These are phyloP conservation scores for Ceratopteris richardii DNA, from an alignment of 75 land plant genomes.

Conservation along the genomic window DNA sequence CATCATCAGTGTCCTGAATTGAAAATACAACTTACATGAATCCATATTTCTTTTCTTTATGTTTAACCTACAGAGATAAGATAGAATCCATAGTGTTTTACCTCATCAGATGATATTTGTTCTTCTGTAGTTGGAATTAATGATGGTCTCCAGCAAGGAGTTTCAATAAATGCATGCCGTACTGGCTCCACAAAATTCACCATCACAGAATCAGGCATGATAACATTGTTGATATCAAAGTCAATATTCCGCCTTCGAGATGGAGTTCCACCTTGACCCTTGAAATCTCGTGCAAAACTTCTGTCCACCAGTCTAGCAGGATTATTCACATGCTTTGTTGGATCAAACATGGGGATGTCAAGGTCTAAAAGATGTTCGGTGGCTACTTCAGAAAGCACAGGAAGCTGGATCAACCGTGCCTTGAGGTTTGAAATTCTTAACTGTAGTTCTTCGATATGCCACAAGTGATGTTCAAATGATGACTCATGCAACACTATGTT, in stretches of 20 bases:
- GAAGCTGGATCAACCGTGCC: constrained; percentile 19
- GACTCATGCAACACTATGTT: constrained; percentile 19
- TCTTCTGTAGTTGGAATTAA: no score
- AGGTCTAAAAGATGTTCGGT: not conserved
- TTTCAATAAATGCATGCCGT: constrained; percentile 34
- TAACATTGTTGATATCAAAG: constrained; percentile 31
- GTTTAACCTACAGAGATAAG: no score
- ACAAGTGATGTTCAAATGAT: constrained; percentile 48
- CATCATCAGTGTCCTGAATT: constrained; percentile 23
- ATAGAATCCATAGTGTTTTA: no score
- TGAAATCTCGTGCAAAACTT: not conserved
- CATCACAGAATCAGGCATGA: constrained; percentile 35
- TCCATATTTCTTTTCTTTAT: no score
- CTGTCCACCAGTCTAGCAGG: not conserved
- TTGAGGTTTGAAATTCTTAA: constrained; percentile 42
- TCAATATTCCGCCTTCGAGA: constrained; percentile 28
- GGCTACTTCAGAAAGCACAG: not conserved
- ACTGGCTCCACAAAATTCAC: constrained; percentile 31
- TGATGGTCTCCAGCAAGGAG: constrained; percentile 26
- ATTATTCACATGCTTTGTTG: not conserved
- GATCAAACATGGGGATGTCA: not conserved
- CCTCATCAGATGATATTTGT: no score
- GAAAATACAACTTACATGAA: no score
- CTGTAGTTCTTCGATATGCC: constrained; percentile 51
- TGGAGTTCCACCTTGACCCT: constrained; percentile 2